Evolutionary conservation across 192 early-diverging fungal species (phyloP).

Genomic region (Coemansia sp.): DNA sequence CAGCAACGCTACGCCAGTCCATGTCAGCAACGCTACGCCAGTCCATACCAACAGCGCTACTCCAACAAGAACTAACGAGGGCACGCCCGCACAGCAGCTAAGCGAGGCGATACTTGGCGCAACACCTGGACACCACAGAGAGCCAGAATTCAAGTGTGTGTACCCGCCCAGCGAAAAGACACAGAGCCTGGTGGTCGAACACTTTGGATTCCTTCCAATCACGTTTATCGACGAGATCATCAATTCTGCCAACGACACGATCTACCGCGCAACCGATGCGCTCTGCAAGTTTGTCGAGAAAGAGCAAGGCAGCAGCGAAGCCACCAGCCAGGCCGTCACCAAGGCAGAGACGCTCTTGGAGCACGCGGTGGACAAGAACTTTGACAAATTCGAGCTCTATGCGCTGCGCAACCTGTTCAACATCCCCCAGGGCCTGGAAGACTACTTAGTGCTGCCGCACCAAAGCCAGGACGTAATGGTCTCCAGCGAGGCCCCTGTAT

Average conservation of each 20-base stretch:
- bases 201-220: constrained; percentile 81
- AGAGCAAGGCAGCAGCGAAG: constrained; percentile 56
- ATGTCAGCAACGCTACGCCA: neutral
- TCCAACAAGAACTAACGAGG: constrained; percentile 13
- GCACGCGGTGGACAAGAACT: constrained; percentile 76
- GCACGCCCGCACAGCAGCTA: constrained; percentile 6
- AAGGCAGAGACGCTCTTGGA: constrained; percentile 79
- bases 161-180: constrained; percentile 52
- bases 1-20: neutral
- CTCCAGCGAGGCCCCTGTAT: constrained; percentile 12
- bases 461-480: constrained; percentile 3
- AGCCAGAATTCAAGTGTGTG: constrained; percentile 40
- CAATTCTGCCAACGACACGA: constrained; percentile 73
- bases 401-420: constrained; percentile 73
- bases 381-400: constrained; percentile 84
- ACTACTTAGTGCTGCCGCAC: constrained; percentile 48
- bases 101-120: constrained; percentile 40
- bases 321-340: constrained; percentile 63
- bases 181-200: constrained; percentile 66
- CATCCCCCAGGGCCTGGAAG: constrained; percentile 58
- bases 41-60: neutral
- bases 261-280: constrained; percentile 70
- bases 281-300: constrained; percentile 70
- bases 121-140: constrained; percentile 35
- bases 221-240: constrained; percentile 82